A percentile compares a stretch with the other conserved stretches of the same genome.
These are phyloP conservation scores for Metschnikowia similis DNA, from an alignment of 805 yeast genomes.

Conservation along the genomic window DNA sequence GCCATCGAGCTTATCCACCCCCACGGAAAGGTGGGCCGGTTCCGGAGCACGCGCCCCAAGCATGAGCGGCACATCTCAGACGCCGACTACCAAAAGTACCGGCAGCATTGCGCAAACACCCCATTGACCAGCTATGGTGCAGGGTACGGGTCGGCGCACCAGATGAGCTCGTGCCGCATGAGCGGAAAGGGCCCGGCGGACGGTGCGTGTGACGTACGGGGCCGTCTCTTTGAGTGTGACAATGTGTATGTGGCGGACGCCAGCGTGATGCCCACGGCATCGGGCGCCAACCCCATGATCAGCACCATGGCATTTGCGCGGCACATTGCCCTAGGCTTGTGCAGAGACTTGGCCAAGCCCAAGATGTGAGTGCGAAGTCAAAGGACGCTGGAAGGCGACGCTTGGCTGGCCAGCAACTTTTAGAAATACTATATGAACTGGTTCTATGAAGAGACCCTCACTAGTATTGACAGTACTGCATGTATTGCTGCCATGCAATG, in stretches of 20 bases:
- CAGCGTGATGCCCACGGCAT: slow-evolving; percentile 48
- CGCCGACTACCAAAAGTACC: slow-evolving; percentile 39
- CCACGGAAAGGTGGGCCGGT: slow-evolving; percentile 31
- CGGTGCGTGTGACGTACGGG: slow-evolving; percentile 43
- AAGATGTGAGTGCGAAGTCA: not conserved
- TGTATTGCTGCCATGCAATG: no score
- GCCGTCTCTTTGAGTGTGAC: slow-evolving; percentile 44
- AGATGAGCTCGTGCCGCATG: slow-evolving; percentile 51
- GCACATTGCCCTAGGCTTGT: slow-evolving; percentile 36
- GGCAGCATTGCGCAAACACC: slow-evolving; percentile 23
- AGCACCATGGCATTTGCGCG: slow-evolving; percentile 45
- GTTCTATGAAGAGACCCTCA: no score
- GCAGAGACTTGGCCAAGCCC: slow-evolving; percentile 26
- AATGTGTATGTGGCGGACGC: slow-evolving; percentile 50
- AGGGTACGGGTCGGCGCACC: slow-evolving; percentile 48
- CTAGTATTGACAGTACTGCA: no score
- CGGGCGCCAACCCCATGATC: slow-evolving; percentile 55
- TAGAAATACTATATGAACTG: not conserved
- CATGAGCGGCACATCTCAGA: slow-evolving; percentile 38
- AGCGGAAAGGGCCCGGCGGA: slow-evolving; percentile 41
- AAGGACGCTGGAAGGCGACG: no score
- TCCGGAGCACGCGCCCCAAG: slow-evolving; percentile 33
- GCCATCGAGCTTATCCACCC: slow-evolving; percentile 41
- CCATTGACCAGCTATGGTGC: slow-evolving; percentile 28
- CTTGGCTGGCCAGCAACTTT: no score